Conservation (phyloP, 345 rosid species). For the Turritis glabra region DNA sequence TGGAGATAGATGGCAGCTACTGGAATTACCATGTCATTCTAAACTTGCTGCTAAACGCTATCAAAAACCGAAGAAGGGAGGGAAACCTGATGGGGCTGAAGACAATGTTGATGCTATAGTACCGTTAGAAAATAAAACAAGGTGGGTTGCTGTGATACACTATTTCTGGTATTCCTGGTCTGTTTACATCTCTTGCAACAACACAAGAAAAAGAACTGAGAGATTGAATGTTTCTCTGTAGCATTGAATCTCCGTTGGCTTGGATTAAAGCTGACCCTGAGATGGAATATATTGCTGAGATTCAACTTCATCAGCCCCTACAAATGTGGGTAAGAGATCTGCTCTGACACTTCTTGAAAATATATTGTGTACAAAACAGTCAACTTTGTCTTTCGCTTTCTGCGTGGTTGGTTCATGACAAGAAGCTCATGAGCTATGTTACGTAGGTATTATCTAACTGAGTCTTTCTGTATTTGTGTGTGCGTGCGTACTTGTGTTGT, state of each 20-base stretch:
- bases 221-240: conserved; percentile 44
- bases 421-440: conserved; percentile 16
- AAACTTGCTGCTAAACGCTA: conserved; percentile 91
- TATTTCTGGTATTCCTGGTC: conserved; percentile 16
- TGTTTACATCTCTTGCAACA: conserved; percentile 28
- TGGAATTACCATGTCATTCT: conserved; percentile 96
- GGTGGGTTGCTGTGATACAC: conserved; percentile 48
- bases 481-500: not conserved
- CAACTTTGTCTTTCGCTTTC: conserved; percentile 16
- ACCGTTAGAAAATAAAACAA: conserved; percentile 63
- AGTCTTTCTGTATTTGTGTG: not conserved
- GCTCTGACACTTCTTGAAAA: conserved; percentile 15
- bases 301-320: conserved; percentile 95
- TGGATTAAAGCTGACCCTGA: conserved; percentile 99
- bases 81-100: conserved; percentile 91
- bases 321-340: conserved; percentile 96
- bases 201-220: conserved; percentile 17
- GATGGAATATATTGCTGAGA: conserved; percentile 96
- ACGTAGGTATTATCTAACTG: conserved; percentile 11
- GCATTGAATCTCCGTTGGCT: conserved; percentile 87
- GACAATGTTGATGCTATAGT: conserved; percentile 75
- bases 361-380: conserved; percentile 18
- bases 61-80: conserved; percentile 89
- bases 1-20: conserved; percentile 93
- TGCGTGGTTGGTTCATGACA: conserved; percentile 26